phyloP scores from a whole-genome alignment of 1,284 basidiomycete species.

The Tylopilus sp. region DNA sequence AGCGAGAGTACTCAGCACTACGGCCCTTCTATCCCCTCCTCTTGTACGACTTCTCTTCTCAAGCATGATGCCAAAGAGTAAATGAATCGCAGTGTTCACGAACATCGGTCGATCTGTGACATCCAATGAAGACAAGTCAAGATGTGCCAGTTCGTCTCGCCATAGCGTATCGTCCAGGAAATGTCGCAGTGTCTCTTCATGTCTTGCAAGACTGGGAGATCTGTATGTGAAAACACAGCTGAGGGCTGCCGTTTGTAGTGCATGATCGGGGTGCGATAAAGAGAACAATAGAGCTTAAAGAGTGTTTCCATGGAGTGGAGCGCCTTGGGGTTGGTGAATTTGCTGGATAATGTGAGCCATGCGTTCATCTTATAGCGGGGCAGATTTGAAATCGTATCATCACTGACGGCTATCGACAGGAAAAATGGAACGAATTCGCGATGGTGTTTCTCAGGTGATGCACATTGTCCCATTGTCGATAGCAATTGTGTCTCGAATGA shows the following conservation, averaged over 20 bases:
- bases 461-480: slow-evolving; percentile 70
- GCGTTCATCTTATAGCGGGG: slow-evolving; percentile 69
- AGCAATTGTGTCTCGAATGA: slow-evolving; percentile 89
- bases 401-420: slow-evolving; percentile 60
- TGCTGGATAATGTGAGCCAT: slow-evolving; percentile 91
- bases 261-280: slow-evolving; percentile 90
- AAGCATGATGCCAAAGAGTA: slow-evolving; percentile 93
- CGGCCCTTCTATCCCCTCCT: slow-evolving; percentile 80
- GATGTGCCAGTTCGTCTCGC: slow-evolving; percentile 86
- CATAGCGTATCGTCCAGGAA: slow-evolving; percentile 91
- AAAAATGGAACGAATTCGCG: slow-evolving; percentile 86
- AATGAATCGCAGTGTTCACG: slow-evolving; percentile 80
- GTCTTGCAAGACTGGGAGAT: slow-evolving; percentile 71
- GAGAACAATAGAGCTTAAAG: slow-evolving; percentile 73
- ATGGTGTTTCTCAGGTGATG: slow-evolving; percentile 84
- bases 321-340: slow-evolving; percentile 93
- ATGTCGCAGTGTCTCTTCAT: slow-evolving; percentile 75
- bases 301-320: slow-evolving; percentile 80
- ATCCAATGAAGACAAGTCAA: slow-evolving; percentile 78
- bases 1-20: slow-evolving; percentile 81
- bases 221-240: slow-evolving; percentile 91
- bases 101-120: slow-evolving; percentile 73
- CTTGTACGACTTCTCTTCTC: slow-evolving; percentile 81
- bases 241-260: slow-evolving; percentile 83
- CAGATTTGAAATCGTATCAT: slow-evolving; percentile 50